These are phyloP conservation scores for Phlyctochytrium arcticum DNA, from an alignment of 192 early-diverging fungal species.

Conservation along the genomic window DNA sequence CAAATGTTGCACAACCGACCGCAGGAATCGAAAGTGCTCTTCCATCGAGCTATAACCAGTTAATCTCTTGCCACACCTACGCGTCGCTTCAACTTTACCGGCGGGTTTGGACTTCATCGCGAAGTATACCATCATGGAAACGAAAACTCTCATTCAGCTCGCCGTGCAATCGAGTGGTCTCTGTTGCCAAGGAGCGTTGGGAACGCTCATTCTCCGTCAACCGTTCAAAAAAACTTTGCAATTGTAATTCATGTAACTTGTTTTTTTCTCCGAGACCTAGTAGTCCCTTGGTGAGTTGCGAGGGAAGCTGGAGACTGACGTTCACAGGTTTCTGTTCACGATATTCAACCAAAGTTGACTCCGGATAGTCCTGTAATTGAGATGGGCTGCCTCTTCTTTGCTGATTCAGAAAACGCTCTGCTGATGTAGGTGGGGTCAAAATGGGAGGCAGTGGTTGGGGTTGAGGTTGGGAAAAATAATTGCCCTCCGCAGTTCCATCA, in stretches of 20 bases:
- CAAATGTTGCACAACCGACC: not conserved
- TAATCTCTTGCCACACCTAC: not conserved
- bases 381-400: too few relatives aligned
- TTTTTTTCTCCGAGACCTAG: too few relatives aligned
- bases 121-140: constrained; percentile 7
- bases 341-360: too few relatives aligned
- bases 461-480: too few relatives aligned
- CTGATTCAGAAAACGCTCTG: too few relatives aligned
- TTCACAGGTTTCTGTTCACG: not conserved
- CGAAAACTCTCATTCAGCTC: constrained; percentile 4
- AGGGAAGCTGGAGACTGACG: not conserved
- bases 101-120: constrained; percentile 4
- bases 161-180: constrained; percentile 1
- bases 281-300: not conserved
- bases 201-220: constrained; percentile 10
- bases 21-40: constrained; percentile 16
- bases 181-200: not conserved
- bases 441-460: not conserved
- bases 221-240: constrained; percentile 4
- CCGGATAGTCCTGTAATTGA: too few relatives aligned
- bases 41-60: not conserved
- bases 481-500: too few relatives aligned
- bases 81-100: not conserved
- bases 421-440: not conserved
- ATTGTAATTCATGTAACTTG: not conserved